Conservation (phyloP, 805 yeast genomes). For the Candida broadrunensis region DNA sequence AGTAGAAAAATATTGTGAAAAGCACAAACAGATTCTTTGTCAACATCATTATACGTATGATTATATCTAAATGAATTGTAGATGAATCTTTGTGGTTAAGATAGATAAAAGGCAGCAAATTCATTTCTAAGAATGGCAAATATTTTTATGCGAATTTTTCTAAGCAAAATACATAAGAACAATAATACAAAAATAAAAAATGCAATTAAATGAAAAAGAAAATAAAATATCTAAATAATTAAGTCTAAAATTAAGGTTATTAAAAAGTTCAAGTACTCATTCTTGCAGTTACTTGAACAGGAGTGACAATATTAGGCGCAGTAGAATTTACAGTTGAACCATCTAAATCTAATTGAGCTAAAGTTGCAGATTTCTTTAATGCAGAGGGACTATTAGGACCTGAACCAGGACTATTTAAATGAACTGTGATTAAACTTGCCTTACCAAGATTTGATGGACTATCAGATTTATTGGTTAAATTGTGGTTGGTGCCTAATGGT, state of each 20-base stretch:
- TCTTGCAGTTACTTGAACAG: conserved; percentile 40
- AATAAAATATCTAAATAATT: not conserved
- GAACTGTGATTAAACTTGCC: conserved; percentile 9
- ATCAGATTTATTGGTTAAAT: conserved; percentile 13
- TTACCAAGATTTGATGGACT: conserved; percentile 12
- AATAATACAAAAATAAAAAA: not conserved
- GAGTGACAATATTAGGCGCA: conserved; percentile 39
- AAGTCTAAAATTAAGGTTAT: no score
- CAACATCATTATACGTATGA: no score
- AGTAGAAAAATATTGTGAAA: not conserved
- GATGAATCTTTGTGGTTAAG: no score
- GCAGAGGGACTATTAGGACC: conserved; percentile 19
- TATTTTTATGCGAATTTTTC: no score
- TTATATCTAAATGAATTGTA: no score
- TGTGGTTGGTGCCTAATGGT: conserved; percentile 17
- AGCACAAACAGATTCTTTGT: no score
- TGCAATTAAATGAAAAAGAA: not conserved
- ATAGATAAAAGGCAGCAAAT: no score
- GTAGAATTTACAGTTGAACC: conserved; percentile 15
- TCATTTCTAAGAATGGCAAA: no score
- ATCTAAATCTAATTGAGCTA: conserved; percentile 28
- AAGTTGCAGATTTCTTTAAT: conserved; percentile 30
- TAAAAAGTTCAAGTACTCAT: conserved; percentile 25
- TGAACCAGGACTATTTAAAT: conserved; percentile 15
- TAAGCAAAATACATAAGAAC: no score